Evolutionary conservation across 2,329 filamentous ascomycete species (phyloP).

Genomic region (Fusarium globosum): DNA sequence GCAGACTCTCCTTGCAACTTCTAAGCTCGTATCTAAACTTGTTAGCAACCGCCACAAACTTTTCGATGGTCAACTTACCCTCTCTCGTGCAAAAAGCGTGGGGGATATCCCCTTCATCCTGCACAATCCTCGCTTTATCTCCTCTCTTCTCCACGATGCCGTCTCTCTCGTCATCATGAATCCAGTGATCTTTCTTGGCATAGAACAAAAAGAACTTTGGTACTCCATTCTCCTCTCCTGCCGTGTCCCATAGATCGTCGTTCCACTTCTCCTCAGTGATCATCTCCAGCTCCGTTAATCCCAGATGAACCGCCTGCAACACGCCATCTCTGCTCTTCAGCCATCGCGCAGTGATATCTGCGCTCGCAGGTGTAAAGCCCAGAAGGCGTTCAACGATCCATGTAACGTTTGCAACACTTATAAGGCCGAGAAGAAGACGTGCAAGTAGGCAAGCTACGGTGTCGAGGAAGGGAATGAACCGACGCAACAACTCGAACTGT

Average conservation of each 20-base stretch:
- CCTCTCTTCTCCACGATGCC: conserved; percentile 61
- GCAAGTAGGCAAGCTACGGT: conserved; percentile 54
- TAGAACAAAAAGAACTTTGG: conserved; percentile 71
- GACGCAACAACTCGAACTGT: conserved; percentile 53
- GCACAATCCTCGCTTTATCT: conserved; percentile 59
- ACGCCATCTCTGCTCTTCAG: conserved; percentile 68
- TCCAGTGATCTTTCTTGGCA: conserved; percentile 71
- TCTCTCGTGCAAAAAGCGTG: conserved; percentile 68
- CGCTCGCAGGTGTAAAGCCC: conserved; percentile 61
- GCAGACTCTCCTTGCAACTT: conserved; percentile 32
- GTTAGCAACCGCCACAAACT: conserved; percentile 6
- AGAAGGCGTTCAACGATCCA: conserved; percentile 58
- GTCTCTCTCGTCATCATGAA: conserved; percentile 66
- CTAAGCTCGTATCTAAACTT: conserved; percentile 26
- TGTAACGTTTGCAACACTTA: conserved; percentile 54
- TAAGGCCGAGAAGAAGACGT: conserved; percentile 55
- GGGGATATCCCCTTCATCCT: conserved; percentile 67
- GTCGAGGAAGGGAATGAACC: conserved; percentile 56
- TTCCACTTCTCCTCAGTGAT: conserved; percentile 71
- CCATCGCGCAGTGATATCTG: conserved; percentile 63
- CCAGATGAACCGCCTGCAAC: conserved; percentile 69
- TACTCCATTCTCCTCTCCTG: conserved; percentile 30
- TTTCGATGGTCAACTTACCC: conserved; percentile 41
- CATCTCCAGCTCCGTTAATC: conserved; percentile 67
- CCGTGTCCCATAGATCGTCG: conserved; percentile 66